phyloP scores from a whole-genome alignment of 139 green algal genomes.

The Tetratostichococcus sp. region DNA sequence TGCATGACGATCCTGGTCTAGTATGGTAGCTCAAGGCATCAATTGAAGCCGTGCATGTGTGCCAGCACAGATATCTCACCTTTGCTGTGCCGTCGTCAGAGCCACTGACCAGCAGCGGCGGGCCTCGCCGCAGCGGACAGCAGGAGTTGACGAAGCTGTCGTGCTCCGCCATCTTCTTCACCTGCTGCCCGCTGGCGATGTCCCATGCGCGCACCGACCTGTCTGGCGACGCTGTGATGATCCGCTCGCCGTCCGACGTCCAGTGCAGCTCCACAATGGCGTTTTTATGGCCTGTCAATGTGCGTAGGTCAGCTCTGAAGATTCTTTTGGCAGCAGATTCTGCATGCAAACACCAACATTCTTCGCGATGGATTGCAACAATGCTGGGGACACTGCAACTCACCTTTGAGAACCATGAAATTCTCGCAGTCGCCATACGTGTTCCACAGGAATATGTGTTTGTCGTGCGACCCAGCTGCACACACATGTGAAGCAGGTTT shows the following conservation, averaged over 20 bases:
- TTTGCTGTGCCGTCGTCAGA: constrained; percentile 87
- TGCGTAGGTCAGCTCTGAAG: too few relatives aligned
- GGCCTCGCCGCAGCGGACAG: constrained; percentile 60
- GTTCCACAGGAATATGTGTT: constrained; percentile 82
- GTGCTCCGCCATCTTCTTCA: constrained; percentile 89
- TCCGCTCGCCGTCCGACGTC: constrained; percentile 72
- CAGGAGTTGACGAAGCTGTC: constrained; percentile 87
- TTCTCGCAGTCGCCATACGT: constrained; percentile 87
- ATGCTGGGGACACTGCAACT: too few relatives aligned
- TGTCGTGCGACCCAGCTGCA: constrained; percentile 69
- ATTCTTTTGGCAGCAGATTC: too few relatives aligned
- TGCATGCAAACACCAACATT: too few relatives aligned
- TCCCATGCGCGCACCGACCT: constrained; percentile 82
- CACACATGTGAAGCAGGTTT: too few relatives aligned
- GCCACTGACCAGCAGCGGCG: constrained; percentile 75
- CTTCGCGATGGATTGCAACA: too few relatives aligned
- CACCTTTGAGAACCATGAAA: constrained; percentile 77
- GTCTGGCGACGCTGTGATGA: constrained; percentile 82
- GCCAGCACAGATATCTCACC: constrained; percentile 31
- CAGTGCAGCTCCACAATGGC: constrained; percentile 90
- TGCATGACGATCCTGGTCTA: too few relatives aligned
- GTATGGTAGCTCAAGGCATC: too few relatives aligned
- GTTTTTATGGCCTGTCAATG: constrained; percentile 81
- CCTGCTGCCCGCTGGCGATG: constrained; percentile 49
- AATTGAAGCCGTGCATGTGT: too few relatives aligned